phyloP scores from a whole-genome alignment of 2,329 filamentous ascomycete genomes.

The Escovopsis sp. region DNA sequence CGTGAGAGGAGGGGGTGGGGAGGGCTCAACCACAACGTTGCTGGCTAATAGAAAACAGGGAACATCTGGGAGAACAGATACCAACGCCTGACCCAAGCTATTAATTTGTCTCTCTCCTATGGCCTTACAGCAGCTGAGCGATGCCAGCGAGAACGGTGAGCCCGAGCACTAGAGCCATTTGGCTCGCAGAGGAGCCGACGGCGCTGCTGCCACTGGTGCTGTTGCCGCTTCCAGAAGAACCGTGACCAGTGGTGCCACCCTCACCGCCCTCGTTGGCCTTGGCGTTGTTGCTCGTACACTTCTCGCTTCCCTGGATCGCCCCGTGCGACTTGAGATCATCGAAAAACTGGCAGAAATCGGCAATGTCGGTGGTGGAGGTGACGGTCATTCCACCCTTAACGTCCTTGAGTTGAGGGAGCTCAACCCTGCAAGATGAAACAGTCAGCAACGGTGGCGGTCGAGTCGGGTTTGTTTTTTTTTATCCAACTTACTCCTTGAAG shows the following conservation, averaged over 20 bases:
- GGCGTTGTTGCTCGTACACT: slow-evolving; percentile 36
- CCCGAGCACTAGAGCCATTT: slow-evolving; percentile 29
- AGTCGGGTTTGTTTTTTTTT: background rate
- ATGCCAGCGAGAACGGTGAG: slow-evolving; percentile 32
- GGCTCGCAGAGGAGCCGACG: slow-evolving; percentile 30
- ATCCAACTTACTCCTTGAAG: slow-evolving; percentile 58
- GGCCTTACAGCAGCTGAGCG: slow-evolving; percentile 36
- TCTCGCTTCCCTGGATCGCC: slow-evolving; percentile 27
- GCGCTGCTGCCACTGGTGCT: slow-evolving; percentile 20
- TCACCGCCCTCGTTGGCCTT: slow-evolving; percentile 34
- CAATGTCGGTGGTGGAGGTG: slow-evolving; percentile 49
- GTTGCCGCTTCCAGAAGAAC: slow-evolving; percentile 15
- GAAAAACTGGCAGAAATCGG: slow-evolving; percentile 38
- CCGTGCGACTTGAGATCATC: slow-evolving; percentile 24
- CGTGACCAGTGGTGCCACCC: slow-evolving; percentile 14
- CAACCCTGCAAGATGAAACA: slow-evolving; percentile 37
- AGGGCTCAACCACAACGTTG: slow-evolving; percentile 19
- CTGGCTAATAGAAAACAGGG: slow-evolving; percentile 19
- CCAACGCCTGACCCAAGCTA: slow-evolving; percentile 22
- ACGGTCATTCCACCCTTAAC: slow-evolving; percentile 61
- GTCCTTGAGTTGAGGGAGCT: slow-evolving; percentile 49
- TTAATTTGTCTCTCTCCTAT: slow-evolving; percentile 10
- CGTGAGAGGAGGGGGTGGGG: slow-evolving; percentile 6
- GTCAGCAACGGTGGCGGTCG: background rate
- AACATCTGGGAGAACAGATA: slow-evolving; percentile 19